A percentile compares a stretch with the other conserved stretches of the same genome.
Conservation (phyloP, 345 rosid species). For the Balakata baccata region DNA sequence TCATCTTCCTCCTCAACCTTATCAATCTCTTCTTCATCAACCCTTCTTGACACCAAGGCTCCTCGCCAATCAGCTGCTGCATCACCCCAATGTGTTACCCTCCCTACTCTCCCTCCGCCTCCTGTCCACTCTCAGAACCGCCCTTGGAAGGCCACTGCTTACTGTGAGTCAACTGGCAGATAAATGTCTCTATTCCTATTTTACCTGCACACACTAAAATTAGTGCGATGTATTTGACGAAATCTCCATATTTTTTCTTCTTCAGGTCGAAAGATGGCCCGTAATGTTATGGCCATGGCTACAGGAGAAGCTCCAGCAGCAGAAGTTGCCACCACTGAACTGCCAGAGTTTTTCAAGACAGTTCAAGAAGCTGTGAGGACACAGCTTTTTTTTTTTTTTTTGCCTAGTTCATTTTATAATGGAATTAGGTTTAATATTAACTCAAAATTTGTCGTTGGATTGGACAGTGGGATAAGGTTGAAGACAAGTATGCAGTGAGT, state of each 20-base stretch:
- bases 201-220: no score
- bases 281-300: slow-evolving; percentile 72
- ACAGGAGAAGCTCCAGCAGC: slow-evolving; percentile 72
- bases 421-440: not conserved
- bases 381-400: not conserved
- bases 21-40: slow-evolving; percentile 50
- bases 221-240: no score
- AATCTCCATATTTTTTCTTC: not conserved
- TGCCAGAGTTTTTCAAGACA: slow-evolving; percentile 66
- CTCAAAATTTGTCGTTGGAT: not conserved
- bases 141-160: slow-evolving; percentile 51
- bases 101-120: slow-evolving; percentile 57
- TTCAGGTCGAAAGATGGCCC: slow-evolving; percentile 72
- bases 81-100: slow-evolving; percentile 58
- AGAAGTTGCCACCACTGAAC: slow-evolving; percentile 54
- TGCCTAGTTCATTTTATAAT: not conserved
- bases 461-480: slow-evolving; percentile 86
- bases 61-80: slow-evolving; percentile 46
- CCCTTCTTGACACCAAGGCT: slow-evolving; percentile 51
- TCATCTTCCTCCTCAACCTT: slow-evolving; percentile 42
- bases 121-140: slow-evolving; percentile 47
- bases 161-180: slow-evolving; percentile 40
- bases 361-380: slow-evolving; percentile 62
- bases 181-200: no score
- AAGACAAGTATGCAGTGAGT: slow-evolving; percentile 81